These are phyloP conservation scores for Anastatica hierochuntica DNA, from an alignment of 345 rosid species.

Conservation along the genomic window DNA sequence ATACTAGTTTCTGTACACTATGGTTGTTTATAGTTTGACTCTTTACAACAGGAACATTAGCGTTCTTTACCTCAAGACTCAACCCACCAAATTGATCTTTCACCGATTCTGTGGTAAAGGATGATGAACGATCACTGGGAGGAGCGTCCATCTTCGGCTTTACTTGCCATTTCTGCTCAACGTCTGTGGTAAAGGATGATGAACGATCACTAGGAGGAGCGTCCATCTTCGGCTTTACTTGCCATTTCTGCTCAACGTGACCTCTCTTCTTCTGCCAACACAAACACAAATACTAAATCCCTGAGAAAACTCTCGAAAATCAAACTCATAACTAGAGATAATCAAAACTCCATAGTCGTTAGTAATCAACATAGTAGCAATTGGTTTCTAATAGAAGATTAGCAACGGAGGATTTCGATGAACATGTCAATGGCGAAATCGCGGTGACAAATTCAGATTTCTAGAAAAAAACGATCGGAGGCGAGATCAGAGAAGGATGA, in stretches of 20 bases:
- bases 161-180: constrained; percentile 30
- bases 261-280: constrained; percentile 31
- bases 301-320: too few relatives aligned
- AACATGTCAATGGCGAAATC: too few relatives aligned
- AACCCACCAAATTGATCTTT: background rate
- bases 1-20: constrained; percentile 27
- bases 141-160: constrained; percentile 16
- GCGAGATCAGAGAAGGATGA: background rate
- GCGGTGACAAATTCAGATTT: background rate
- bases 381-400: too few relatives aligned
- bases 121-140: constrained; percentile 17
- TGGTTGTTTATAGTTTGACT: constrained; percentile 19
- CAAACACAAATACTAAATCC: background rate
- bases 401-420: too few relatives aligned
- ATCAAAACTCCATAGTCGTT: too few relatives aligned
- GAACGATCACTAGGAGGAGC: constrained; percentile 19
- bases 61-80: background rate
- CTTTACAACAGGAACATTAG: constrained; percentile 5
- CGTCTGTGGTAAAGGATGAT: background rate
- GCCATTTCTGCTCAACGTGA: constrained; percentile 28
- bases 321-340: too few relatives aligned
- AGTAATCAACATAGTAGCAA: too few relatives aligned
- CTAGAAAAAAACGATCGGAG: background rate
- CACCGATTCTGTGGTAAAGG: background rate
- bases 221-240: constrained; percentile 19